phyloP scores from a whole-genome alignment of 352 stramenopile species.

The Pythium rhizo-oryzae region DNA sequence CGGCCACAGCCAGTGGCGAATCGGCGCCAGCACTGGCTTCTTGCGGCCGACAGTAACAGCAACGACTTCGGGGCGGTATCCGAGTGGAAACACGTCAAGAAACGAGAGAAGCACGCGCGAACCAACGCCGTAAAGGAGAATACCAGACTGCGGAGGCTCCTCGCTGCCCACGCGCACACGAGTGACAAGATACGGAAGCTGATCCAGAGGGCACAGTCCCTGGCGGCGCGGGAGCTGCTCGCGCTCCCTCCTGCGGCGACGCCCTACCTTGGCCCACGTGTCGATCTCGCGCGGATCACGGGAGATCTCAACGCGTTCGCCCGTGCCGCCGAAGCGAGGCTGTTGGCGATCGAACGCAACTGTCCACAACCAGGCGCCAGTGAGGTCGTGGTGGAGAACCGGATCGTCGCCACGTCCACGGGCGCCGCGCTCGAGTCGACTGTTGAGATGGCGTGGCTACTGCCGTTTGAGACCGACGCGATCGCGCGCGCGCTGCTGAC shows the following conservation, averaged over 20 bases:
- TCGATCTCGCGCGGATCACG: background rate
- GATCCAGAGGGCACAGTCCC: background rate
- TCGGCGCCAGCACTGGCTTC: too few species aligned
- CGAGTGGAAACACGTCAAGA: background rate
- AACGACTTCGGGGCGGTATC: background rate
- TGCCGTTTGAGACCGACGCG: background rate
- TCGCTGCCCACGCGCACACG: background rate
- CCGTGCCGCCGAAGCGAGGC: background rate
- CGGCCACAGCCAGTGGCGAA: too few species aligned
- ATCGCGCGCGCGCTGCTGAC: background rate
- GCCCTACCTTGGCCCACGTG: background rate
- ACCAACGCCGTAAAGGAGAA: background rate
- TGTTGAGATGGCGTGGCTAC: background rate
- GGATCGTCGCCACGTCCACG: background rate
- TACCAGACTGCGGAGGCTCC: background rate
- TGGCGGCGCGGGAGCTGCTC: background rate
- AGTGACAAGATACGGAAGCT: background rate
- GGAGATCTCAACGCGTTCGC: background rate
- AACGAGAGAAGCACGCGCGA: background rate
- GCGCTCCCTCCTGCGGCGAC: background rate
- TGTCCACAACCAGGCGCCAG: background rate
- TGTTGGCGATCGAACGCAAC: background rate
- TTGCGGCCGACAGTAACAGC: too few species aligned
- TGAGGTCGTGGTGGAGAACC: background rate
- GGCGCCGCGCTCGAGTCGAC: slow-evolving; percentile 1